Percentiles rank a stretch among this genome's conserved stretches.
These are phyloP conservation scores for Allomyces arbusculus DNA, from an alignment of 192 early-diverging fungal species.

Conservation along the genomic window DNA sequence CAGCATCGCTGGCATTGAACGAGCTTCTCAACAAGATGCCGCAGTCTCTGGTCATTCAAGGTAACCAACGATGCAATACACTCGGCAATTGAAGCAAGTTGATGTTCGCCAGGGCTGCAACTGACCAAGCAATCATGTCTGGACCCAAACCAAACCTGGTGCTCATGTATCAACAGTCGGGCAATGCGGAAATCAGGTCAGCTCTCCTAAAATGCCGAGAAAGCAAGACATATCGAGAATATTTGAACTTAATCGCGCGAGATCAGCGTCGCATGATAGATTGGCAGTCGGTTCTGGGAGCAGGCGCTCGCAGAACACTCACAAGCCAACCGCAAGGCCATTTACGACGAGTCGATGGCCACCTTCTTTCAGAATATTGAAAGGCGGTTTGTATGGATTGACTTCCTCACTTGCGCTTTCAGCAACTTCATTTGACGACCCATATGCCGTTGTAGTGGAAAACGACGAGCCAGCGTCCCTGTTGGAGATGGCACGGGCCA, in stretches of 20 bases:
- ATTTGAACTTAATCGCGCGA: slow-evolving; percentile 1
- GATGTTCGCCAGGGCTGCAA: background rate
- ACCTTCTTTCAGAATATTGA: slow-evolving; percentile 31
- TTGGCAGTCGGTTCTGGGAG: slow-evolving; percentile 34
- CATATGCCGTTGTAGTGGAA: background rate
- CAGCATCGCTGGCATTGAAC: no score
- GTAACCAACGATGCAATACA: background rate
- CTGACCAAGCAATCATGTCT: background rate
- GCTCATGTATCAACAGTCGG: slow-evolving; percentile 13
- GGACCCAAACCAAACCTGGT: no score
- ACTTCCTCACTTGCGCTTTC: background rate
- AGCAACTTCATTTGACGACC: background rate
- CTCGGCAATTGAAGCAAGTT: background rate
- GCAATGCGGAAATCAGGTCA: slow-evolving; percentile 32
- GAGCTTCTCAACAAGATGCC: background rate
- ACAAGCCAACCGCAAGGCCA: slow-evolving; percentile 10
- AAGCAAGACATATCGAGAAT: background rate
- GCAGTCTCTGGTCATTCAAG: slow-evolving; percentile 3
- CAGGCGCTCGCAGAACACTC: slow-evolving; percentile 33
- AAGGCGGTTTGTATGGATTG: slow-evolving; percentile 2
- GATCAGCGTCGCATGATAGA: slow-evolving; percentile 4
- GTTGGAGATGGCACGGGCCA: slow-evolving; percentile 9
- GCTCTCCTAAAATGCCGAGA: slow-evolving; percentile 2
- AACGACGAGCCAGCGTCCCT: slow-evolving; percentile 5
- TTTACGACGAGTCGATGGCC: slow-evolving; percentile 23